Percentiles rank a stretch among this genome's conserved stretches.
These are phyloP conservation scores for Skeletonema tropicum DNA, from an alignment of 108 stramenopile species.

Conservation along the genomic window DNA sequence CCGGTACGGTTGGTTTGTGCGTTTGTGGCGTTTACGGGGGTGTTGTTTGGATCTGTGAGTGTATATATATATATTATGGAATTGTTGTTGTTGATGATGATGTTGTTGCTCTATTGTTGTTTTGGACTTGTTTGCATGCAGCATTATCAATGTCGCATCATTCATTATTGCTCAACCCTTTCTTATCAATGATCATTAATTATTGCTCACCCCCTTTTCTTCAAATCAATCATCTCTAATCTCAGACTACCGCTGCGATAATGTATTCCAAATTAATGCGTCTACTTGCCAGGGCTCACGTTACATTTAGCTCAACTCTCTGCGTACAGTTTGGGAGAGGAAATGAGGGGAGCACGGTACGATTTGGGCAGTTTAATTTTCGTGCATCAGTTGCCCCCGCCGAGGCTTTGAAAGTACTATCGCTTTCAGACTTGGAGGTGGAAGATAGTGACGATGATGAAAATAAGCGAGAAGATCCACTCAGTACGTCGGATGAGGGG, in stretches of 20 bases:
- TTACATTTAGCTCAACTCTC: slow-evolving; percentile 33
- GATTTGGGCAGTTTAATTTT: slow-evolving; percentile 28
- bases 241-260: slow-evolving; percentile 27
- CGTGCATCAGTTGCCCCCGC: slow-evolving; percentile 15
- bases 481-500: slow-evolving; percentile 10
- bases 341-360: slow-evolving; percentile 22
- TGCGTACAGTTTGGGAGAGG: slow-evolving; percentile 45
- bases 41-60: slow-evolving; percentile 42
- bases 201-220: neutral
- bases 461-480: neutral
- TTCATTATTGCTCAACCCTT: no score
- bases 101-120: no score
- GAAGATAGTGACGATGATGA: neutral
- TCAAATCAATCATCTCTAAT: no score
- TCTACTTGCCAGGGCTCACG: slow-evolving; percentile 26
- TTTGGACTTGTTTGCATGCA: neutral
- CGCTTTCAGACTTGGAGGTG: neutral
- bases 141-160: neutral
- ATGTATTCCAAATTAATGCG: slow-evolving; percentile 35
- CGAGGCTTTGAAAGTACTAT: neutral
- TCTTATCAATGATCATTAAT: no score
- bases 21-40: slow-evolving; percentile 40
- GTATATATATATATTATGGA: no score
- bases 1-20: slow-evolving; percentile 29
- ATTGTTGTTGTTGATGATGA: no score